These are phyloP conservation scores for Talaromyces sp. DNA, from an alignment of 2,329 filamentous ascomycete species.

Conservation along the genomic window DNA sequence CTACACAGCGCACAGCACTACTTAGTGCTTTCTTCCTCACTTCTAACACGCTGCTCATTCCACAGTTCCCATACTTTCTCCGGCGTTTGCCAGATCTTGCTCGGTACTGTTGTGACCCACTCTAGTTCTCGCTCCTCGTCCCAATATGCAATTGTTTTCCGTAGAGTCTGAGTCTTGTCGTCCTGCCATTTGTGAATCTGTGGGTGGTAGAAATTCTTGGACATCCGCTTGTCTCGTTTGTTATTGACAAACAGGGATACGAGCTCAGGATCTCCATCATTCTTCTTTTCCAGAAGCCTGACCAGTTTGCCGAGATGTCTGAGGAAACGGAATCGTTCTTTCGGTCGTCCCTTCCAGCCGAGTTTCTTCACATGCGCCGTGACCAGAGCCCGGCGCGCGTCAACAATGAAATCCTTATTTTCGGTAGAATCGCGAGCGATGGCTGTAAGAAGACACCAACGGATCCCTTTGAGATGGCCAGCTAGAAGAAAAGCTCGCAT, in stretches of 20 bases:
- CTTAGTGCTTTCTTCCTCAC: not conserved
- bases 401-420: constrained; percentile 33
- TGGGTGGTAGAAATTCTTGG: constrained; percentile 6
- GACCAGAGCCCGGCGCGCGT: constrained; percentile 30
- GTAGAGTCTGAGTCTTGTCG: constrained; percentile 17
- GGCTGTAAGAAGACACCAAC: constrained; percentile 41
- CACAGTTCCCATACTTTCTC: constrained; percentile 18
- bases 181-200: constrained; percentile 15
- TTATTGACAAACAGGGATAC: not conserved
- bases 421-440: constrained; percentile 33
- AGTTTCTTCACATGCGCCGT: constrained; percentile 11
- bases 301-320: constrained; percentile 24
- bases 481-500: constrained; percentile 32
- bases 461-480: constrained; percentile 34
- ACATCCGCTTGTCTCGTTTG: constrained; percentile 5
- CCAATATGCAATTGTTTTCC: constrained; percentile 24
- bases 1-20: not conserved
- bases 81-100: not conserved
- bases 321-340: constrained; percentile 17
- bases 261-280: constrained; percentile 22
- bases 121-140: constrained; percentile 32
- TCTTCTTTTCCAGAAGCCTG: constrained; percentile 26
- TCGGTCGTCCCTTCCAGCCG: not conserved
- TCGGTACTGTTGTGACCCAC: constrained; percentile 14
- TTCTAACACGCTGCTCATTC: constrained; percentile 17